Evolutionary conservation across 1,139 yeast species (phyloP).

Genomic region (Geotrichum australiense): DNA sequence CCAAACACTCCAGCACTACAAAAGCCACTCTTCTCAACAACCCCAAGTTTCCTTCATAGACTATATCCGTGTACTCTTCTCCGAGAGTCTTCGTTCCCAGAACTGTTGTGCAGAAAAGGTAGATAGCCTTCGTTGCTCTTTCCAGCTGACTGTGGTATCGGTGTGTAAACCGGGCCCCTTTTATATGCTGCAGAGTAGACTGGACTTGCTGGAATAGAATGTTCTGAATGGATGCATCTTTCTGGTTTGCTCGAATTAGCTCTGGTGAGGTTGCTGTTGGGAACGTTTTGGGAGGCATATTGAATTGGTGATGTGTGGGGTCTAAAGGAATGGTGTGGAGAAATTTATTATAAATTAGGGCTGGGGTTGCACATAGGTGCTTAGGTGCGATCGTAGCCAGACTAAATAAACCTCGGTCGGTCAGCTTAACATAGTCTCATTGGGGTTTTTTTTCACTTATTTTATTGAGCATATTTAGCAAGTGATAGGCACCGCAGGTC

Average conservation of each 20-base stretch:
- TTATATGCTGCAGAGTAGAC: constrained; percentile 48
- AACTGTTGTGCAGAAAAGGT: constrained; percentile 65
- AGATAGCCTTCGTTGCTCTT: constrained; percentile 50
- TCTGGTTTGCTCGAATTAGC: constrained; percentile 66
- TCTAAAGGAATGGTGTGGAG: no score
- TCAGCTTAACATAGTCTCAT: no score
- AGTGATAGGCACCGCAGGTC: no score
- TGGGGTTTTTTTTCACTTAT: no score
- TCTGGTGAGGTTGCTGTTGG: constrained; percentile 42
- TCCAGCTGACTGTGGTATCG: constrained; percentile 32
- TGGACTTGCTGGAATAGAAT: constrained; percentile 49
- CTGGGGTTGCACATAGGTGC: no score
- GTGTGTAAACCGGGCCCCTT: constrained; percentile 53
- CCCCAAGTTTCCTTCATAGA: constrained; percentile 36
- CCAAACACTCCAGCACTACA: not conserved
- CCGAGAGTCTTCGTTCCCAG: constrained; percentile 79
- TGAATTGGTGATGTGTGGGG: no score
- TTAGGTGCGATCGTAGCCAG: no score
- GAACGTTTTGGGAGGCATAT: constrained; percentile 21
- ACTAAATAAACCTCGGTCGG: no score
- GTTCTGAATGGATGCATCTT: constrained; percentile 67
- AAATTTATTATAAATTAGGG: no score
- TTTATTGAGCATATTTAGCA: no score
- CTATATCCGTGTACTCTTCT: constrained; percentile 85
- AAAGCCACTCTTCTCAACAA: constrained; percentile 1